Evolutionary conservation across 2,329 filamentous ascomycete genomes (phyloP).

Genomic region (Fusarium aywerte): DNA sequence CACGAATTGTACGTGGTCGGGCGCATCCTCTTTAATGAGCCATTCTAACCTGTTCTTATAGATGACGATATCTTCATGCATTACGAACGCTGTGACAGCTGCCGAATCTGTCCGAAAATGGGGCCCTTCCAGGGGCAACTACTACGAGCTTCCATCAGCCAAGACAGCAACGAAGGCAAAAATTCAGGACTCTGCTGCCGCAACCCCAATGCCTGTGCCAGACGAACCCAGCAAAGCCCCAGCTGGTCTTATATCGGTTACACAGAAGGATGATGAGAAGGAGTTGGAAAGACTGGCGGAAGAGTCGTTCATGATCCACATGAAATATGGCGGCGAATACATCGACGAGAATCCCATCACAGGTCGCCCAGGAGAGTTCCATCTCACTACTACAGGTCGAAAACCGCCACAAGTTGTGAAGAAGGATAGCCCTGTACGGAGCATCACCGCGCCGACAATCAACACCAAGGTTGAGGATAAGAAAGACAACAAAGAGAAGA

Average conservation of each 20-base stretch:
- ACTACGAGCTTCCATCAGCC: slow-evolving; percentile 57
- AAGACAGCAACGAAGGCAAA: slow-evolving; percentile 45
- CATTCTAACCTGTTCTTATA: slow-evolving; percentile 43
- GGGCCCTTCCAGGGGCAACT: slow-evolving; percentile 65
- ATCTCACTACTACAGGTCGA: slow-evolving; percentile 70
- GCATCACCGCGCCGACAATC: slow-evolving; percentile 52
- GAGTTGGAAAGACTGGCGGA: slow-evolving; percentile 63
- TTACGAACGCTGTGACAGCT: slow-evolving; percentile 64
- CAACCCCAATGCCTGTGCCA: slow-evolving; percentile 57
- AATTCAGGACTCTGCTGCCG: slow-evolving; percentile 56
- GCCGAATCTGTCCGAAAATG: slow-evolving; percentile 64
- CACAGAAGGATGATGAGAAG: slow-evolving; percentile 53
- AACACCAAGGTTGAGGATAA: slow-evolving; percentile 58
- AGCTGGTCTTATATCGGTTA: slow-evolving; percentile 31
- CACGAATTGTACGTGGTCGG: slow-evolving; percentile 61
- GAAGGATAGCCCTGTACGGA: slow-evolving; percentile 48
- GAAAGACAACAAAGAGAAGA: slow-evolving; percentile 60
- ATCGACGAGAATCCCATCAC: slow-evolving; percentile 76
- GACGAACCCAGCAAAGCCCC: slow-evolving; percentile 49
- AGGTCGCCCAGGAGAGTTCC: slow-evolving; percentile 72
- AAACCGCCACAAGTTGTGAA: slow-evolving; percentile 53
- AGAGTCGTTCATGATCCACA: slow-evolving; percentile 67
- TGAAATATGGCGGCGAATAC: slow-evolving; percentile 71
- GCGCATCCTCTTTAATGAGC: not conserved
- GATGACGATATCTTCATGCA: slow-evolving; percentile 66